Evolutionary conservation across 345 rosid species (phyloP), one percentile per base, ranked within the genome.

Genomic region (Moricandia moricandioides): DNA sequence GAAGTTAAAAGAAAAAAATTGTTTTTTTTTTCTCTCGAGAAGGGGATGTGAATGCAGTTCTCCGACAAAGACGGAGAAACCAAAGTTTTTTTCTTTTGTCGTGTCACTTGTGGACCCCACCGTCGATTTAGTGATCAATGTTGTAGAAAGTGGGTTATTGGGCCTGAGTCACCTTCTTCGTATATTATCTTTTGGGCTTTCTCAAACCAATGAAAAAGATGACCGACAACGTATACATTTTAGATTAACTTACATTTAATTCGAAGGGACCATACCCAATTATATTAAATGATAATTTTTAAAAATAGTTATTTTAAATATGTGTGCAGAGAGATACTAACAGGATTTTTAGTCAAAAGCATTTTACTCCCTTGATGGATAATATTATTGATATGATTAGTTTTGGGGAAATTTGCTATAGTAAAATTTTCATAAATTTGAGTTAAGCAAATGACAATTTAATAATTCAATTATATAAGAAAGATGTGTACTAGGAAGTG

Each of bases 31-130:
- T 39, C 40, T 39, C 9, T 10, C 45, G 62, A 70, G 71, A 77
- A 34, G 68, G 59, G 77, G 81, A 71, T 35, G 73, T 67, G 76
- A 45, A 49, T 75, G 82, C 65, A 43, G 45, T 54, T 66, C 83
- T 84, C 88, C 88, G 78, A 85, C 81, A 86, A 86, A 78, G 86
- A 82, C 88, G 90, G 88, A 86, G 88, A 83, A 80, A 80, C 62
- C 90, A 69, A 85, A 61, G 85, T 64, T 12, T 70, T 51, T 31
- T 12, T 70, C 37, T 40, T n/a, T 1, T 67, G 81, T 78, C 70
- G 73, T 78, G 74, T 61, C 56, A 49, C 52, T n/a, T 47, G 52
- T 47, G 18, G 52, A 47, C 18, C 52, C 52, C 17, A 47, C 52
- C 31, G 31, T 29, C 24, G 31, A 29, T 29, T 29, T 29, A 29